phyloP scores from a whole-genome alignment of 768 basidiomycete genomes.

The Boletus subcaerulescens region DNA sequence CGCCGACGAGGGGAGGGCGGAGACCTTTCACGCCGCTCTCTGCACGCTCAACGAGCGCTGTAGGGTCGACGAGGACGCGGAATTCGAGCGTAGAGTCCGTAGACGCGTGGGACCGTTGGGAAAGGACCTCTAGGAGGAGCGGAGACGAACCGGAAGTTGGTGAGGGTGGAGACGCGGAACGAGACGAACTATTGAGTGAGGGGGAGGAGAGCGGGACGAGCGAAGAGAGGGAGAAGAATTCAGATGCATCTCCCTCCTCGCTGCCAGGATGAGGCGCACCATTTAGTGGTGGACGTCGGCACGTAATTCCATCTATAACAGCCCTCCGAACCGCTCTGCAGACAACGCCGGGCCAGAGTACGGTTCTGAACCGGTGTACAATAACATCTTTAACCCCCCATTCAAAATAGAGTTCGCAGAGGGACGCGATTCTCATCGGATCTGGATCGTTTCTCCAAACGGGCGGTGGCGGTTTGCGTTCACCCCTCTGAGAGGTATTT shows the following conservation, averaged over 20 bases:
- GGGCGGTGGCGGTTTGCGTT: constrained; percentile 32
- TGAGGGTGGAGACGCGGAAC: constrained; percentile 1
- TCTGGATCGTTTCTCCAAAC: constrained; percentile 62
- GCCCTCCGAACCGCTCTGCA: constrained; percentile 68
- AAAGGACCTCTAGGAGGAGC: constrained; percentile 66
- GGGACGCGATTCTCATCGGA: constrained; percentile 64
- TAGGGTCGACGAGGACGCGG: constrained; percentile 72
- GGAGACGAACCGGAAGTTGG: constrained; percentile 28
- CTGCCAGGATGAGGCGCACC: neutral
- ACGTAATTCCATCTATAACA: constrained; percentile 47
- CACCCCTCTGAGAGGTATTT: constrained; percentile 39
- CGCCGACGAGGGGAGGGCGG: constrained; percentile 44
- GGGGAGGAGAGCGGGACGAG: constrained; percentile 12
- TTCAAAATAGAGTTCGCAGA: constrained; percentile 88
- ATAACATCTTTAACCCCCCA: constrained; percentile 87
- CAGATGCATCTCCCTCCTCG: constrained; percentile 2
- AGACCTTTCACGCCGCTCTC: constrained; percentile 65
- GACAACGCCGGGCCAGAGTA: constrained; percentile 76
- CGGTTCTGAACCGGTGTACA: constrained; percentile 77
- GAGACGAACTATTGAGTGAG: constrained; percentile 1
- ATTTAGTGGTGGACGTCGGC: neutral
- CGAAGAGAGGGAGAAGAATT: constrained; percentile 15
- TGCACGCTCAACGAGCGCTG: constrained; percentile 59
- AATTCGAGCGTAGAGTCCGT: constrained; percentile 76
- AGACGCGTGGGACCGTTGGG: constrained; percentile 60